A percentile compares a stretch with the other conserved stretches of the same genome.
Evolutionary conservation across 2,329 filamentous ascomycete species (phyloP).

Genomic region (Claviceps sp.): DNA sequence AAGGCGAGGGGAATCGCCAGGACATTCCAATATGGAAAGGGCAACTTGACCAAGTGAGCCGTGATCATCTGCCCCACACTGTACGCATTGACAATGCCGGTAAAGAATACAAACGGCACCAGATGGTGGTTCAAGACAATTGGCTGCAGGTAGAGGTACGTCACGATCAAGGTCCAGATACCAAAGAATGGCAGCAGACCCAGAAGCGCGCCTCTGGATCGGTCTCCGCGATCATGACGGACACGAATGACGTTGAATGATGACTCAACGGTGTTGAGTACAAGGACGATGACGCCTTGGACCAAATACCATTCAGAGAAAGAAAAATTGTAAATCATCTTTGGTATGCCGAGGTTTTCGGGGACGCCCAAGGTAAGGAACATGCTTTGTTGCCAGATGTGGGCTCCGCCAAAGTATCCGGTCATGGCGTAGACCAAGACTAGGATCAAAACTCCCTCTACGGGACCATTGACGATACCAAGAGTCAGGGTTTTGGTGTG

Average conservation of each 20-base stretch:
- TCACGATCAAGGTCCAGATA: slow-evolving; percentile 62
- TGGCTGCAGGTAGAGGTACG: slow-evolving; percentile 77
- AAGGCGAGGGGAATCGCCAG: slow-evolving; percentile 64
- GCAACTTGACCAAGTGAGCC: slow-evolving; percentile 75
- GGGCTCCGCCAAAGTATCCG: slow-evolving; percentile 71
- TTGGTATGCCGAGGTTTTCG: slow-evolving; percentile 49
- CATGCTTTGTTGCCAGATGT: slow-evolving; percentile 86
- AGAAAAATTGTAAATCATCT: slow-evolving; percentile 60
- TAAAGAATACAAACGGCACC: slow-evolving; percentile 80
- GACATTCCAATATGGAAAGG: slow-evolving; percentile 85
- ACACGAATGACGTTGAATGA: slow-evolving; percentile 74
- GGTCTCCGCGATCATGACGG: slow-evolving; percentile 60
- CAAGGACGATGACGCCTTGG: slow-evolving; percentile 68
- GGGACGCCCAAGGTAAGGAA: slow-evolving; percentile 58
- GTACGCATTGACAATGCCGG: slow-evolving; percentile 85
- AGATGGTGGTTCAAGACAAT: slow-evolving; percentile 70
- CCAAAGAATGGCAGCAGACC: slow-evolving; percentile 72
- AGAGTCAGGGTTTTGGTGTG: slow-evolving; percentile 93
- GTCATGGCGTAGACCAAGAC: slow-evolving; percentile 73
- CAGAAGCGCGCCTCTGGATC: slow-evolving; percentile 59
- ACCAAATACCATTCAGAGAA: slow-evolving; percentile 91
- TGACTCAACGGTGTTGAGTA: slow-evolving; percentile 72
- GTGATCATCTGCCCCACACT: slow-evolving; percentile 92
- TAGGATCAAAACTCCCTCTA: slow-evolving; percentile 83
- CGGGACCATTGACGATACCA: slow-evolving; percentile 82